Evolutionary conservation across 2,329 filamentous ascomycete species (phyloP), one percentile per base, ranked within the genome.

Genomic region (Penicillium digitatum): DNA sequence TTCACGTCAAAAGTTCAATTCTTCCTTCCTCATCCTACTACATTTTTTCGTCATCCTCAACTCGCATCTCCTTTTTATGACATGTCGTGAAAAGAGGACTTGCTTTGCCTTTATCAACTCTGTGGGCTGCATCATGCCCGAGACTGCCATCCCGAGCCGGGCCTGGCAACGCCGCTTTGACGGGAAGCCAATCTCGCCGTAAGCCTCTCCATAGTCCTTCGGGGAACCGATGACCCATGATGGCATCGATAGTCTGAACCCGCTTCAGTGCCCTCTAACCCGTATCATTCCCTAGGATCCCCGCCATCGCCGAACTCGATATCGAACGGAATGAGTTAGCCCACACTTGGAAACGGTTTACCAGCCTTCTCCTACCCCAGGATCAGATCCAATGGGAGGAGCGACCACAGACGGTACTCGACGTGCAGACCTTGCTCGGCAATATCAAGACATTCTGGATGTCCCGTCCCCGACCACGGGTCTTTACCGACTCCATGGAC

Each of bases 281-380:
- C 34, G 44, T 43, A 32, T 39, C 5, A 10, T 9, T 24, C 32
- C 47, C 32, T 35, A 73, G 70, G 18, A 60, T 65, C 29, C 62
- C 67, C n/a, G 59, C 63, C 16, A 67, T 70, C 57, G 66, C 65
- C 5, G 65, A 63, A 52, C 70, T 74, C 42, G 72, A 74, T 55
- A 62, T 73, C 52, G 72, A 74, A 65, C 69, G 68, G 46, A 72
- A 71, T 56, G 71, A 74, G 60, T 62, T 74, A 20, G 63, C 63
- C 29, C 67, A 68, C 48, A 67, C 71, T 5, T 74, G 72, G 71
- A 71, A 69, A 54, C 54, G 61, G 11, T 72, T 74, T 44, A 66
- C 68, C 40, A 64, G 68, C 22, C 57, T 64, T 43, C 60, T 74
- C 20, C 60, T 63, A 7, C 52, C 60, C 16, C 53, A 63, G 31